These are phyloP conservation scores for Trebouxiophyceae sp. DNA, from an alignment of 163 green algal genomes.

Conservation along the genomic window DNA sequence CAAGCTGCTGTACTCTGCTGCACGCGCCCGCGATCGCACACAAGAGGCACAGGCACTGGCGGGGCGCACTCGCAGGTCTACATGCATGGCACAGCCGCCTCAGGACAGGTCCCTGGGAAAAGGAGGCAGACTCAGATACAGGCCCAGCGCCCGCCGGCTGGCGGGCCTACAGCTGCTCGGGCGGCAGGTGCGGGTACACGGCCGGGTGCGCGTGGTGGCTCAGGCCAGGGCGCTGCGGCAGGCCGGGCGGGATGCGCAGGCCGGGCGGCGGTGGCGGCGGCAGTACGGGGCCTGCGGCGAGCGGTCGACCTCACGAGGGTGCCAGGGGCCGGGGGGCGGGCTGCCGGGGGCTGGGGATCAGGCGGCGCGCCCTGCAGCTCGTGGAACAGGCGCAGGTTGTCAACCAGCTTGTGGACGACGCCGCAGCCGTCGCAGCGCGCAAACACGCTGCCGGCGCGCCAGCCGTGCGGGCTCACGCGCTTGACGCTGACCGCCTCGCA, in stretches of 20 bases:
- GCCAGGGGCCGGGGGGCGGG: neutral
- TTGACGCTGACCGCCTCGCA: conserved; percentile 28
- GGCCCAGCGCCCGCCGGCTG: no score
- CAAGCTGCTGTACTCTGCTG: no score
- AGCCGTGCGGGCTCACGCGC: conserved; percentile 38
- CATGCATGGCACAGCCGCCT: no score
- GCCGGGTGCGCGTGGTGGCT: conserved; percentile 3
- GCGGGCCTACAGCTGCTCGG: neutral
- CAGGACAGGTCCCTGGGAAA: no score
- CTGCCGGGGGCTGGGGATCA: neutral
- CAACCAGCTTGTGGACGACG: conserved; percentile 39
- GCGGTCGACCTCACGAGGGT: neutral
- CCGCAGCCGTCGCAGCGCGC: conserved; percentile 25
- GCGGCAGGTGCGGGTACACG: neutral
- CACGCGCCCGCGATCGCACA: no score
- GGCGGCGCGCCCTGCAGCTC: conserved; percentile 6
- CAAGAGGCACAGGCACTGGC: no score
- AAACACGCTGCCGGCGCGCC: conserved; percentile 31
- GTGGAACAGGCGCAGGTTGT: conserved; percentile 38
- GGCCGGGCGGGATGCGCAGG: conserved; percentile 1
- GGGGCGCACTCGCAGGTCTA: no score
- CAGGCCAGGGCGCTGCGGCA: neutral
- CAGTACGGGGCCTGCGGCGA: no score
- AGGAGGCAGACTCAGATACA: no score
- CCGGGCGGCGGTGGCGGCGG: neutral